Conservation (phyloP, 129 eudicot species). For the Gnaphalium uliginosum region DNA sequence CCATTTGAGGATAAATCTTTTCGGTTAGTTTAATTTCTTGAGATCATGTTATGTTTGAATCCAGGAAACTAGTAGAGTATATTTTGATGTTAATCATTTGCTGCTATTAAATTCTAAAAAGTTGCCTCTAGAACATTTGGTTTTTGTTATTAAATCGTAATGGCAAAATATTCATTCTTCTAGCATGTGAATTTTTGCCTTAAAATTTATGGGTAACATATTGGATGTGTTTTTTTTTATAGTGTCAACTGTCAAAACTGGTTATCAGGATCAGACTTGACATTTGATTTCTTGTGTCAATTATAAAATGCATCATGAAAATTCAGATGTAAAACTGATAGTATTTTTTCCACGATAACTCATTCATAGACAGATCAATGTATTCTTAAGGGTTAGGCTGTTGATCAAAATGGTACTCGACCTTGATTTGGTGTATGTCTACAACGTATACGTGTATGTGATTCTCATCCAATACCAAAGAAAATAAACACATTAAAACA, state of each 20-base stretch:
- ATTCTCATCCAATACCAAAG: too few species aligned
- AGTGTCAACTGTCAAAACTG: neutral
- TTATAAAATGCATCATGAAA: neutral
- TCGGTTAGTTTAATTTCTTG: slow-evolving; percentile 8
- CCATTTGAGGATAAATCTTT: neutral
- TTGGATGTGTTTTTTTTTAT: neutral
- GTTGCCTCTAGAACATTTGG: neutral
- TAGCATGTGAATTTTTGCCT: neutral
- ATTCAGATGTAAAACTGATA: neutral
- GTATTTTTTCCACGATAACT: neutral
- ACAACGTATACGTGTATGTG: too few species aligned
- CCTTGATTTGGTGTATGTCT: neutral
- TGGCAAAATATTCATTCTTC: neutral
- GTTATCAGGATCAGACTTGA: neutral
- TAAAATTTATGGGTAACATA: neutral
- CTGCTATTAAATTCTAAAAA: slow-evolving; percentile 17
- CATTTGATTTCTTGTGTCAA: neutral
- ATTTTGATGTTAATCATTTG: slow-evolving; percentile 7
- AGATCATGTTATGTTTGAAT: slow-evolving; percentile 20
- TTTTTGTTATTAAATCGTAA: neutral
- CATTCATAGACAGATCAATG: neutral
- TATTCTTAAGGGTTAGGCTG: too few species aligned
- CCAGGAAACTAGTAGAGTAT: slow-evolving; percentile 13
- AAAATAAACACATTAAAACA: neutral
- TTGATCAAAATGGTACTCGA: neutral